Evolutionary conservation across 495 filamentous ascomycete species (phyloP), one percentile per base, ranked within the genome.

Genomic region (Podospora conica): DNA sequence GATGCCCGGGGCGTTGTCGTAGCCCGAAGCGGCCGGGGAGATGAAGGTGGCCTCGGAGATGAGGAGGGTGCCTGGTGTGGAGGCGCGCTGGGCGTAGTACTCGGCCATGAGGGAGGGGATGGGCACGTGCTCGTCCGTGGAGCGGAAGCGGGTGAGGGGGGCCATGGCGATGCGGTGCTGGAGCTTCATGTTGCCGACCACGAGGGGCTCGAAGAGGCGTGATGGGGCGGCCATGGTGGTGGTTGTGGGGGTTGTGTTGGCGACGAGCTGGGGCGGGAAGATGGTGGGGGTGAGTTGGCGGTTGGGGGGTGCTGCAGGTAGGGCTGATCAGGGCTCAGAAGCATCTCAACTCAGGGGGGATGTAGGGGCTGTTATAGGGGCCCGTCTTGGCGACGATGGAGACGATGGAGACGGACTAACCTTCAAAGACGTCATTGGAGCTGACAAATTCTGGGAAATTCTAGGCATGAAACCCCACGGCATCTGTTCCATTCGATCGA

Each of bases 11-110:
- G 80, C 81, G 72, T 89, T 85, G 58, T 69, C 55, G 72, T 79
- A 85, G 33, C 86, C 83, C 62, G 75, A 71, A 27, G 85, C 83
- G 58, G 73, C 70, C 3, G 82, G 74, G 9, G 87, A 81, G 70
- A 91, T 86, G 66, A 87, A 81, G 21, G 88, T 87, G 3, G 80
- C 88, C 76, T 93, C 90, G 20, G 81, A 83, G 69, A 91, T 83
- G 58, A 89, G 71, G 10, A 90, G 80, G 18, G 85, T 88, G n/a
- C 87, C 87, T 0, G 84, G 81, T 10, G 79, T 72, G 31, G 80
- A 82, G 62, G 82, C 85, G 55, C 88, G 82, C 66, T 90, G 88
- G 10, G 66, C 64, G 78, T 90, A 90, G 81, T 90, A 89, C 60
- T 84, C 80, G 3, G 68, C 57, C 21, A 82, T 79, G 28, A 85